A percentile compares a stretch with the other conserved stretches of the same genome.
phyloP scores from a whole-genome alignment of 768 basidiomycete genomes.

The Trametes maxima region DNA sequence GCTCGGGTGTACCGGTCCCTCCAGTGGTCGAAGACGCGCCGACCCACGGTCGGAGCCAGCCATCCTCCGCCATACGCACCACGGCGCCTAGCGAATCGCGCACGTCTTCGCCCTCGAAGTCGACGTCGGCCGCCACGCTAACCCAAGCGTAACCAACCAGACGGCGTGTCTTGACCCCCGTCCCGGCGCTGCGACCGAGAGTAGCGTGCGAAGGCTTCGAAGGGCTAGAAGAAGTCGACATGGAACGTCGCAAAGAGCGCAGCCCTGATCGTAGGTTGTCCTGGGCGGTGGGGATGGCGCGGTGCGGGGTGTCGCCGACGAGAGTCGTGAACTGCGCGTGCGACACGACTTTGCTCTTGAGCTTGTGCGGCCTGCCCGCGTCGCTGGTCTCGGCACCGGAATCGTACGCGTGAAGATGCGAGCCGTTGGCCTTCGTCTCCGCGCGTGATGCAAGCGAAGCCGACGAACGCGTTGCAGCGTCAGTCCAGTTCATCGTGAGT shows the following conservation, averaged over 20 bases:
- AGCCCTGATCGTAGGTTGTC: slow-evolving; percentile 77
- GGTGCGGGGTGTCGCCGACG: slow-evolving; percentile 68
- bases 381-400: background rate
- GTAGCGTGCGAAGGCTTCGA: slow-evolving; percentile 4
- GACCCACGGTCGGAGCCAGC: slow-evolving; percentile 47
- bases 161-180: slow-evolving; percentile 29
- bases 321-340: slow-evolving; percentile 75
- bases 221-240: slow-evolving; percentile 23
- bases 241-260: slow-evolving; percentile 51
- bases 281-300: slow-evolving; percentile 66
- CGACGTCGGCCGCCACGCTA: slow-evolving; percentile 77
- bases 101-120: slow-evolving; percentile 81
- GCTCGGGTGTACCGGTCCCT: slow-evolving; percentile 21
- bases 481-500: slow-evolving; percentile 43
- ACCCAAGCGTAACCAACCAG: slow-evolving; percentile 81
- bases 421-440: slow-evolving; percentile 47
- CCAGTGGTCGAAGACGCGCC: slow-evolving; percentile 34
- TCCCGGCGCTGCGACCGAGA: slow-evolving; percentile 2
- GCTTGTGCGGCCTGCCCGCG: slow-evolving; percentile 17
- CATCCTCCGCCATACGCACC: slow-evolving; percentile 40
- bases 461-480: slow-evolving; percentile 20
- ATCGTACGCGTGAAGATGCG: slow-evolving; percentile 18
- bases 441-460: slow-evolving; percentile 50
- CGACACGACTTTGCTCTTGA: slow-evolving; percentile 20
- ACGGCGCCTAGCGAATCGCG: slow-evolving; percentile 50